Conservation (phyloP, 2,329 filamentous ascomycete genomes). For the Cyphellophora attinorum region DNA sequence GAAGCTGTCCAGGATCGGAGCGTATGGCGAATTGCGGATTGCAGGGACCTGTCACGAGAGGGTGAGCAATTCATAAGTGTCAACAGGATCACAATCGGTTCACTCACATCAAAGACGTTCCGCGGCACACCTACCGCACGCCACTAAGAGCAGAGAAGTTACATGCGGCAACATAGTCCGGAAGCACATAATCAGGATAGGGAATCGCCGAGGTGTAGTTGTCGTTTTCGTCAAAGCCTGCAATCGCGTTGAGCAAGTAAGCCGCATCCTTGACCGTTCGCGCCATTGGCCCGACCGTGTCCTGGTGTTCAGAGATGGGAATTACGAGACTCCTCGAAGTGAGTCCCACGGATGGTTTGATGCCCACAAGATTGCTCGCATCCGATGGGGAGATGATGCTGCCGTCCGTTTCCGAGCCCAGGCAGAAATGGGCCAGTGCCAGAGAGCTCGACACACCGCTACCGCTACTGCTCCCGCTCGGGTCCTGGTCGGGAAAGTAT, state of each 20-base stretch:
- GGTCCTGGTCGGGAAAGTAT: conserved; percentile 54
- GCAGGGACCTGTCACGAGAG: no score
- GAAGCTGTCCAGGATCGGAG: conserved; percentile 44
- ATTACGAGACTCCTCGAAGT: conserved; percentile 54
- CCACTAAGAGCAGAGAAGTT: conserved; percentile 43
- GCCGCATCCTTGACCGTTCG: conserved; percentile 51
- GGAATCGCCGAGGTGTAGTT: conserved; percentile 54
- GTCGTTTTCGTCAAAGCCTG: conserved; percentile 41
- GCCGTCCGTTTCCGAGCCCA: conserved; percentile 58
- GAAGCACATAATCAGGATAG: conserved; percentile 32
- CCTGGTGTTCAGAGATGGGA: conserved; percentile 41
- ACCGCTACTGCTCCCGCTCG: conserved; percentile 52
- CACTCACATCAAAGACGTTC: conserved; percentile 46
- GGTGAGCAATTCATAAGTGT: no score
- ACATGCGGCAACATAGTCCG: conserved; percentile 54
- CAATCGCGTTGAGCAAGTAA: conserved; percentile 49
- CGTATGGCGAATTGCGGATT: conserved; percentile 20
- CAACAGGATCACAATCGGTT: no score
- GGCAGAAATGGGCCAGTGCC: conserved; percentile 47
- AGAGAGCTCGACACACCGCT: conserved; percentile 51
- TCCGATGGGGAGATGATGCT: conserved; percentile 50
- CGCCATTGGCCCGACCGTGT: conserved; percentile 41
- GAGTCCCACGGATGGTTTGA: conserved; percentile 59
- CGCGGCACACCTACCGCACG: conserved; percentile 56
- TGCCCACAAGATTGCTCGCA: conserved; percentile 54